Evolutionary conservation across 176 grass and related monocot genomes (phyloP).

Genomic region (Secale cereale): DNA sequence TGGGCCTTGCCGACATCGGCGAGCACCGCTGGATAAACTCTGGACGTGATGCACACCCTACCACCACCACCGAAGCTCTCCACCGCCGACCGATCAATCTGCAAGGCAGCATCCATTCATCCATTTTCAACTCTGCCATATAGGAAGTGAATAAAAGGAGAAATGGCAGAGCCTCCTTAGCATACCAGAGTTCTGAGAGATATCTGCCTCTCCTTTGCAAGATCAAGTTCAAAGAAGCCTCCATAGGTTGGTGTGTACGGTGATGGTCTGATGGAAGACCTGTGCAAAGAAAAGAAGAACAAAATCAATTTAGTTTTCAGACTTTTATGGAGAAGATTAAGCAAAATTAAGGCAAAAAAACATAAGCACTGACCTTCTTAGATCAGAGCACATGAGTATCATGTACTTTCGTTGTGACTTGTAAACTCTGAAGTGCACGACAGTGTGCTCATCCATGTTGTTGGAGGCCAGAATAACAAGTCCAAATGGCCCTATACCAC

Average conservation of each 20-base stretch:
- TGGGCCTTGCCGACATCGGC: background rate
- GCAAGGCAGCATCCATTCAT: background rate
- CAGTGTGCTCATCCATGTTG: background rate
- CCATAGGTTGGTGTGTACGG: slow-evolving; percentile 59
- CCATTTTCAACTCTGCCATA: background rate
- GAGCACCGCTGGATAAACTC: slow-evolving; percentile 49
- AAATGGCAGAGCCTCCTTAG: background rate
- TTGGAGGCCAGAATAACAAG: too few relatives aligned
- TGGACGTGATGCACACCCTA: slow-evolving; percentile 55
- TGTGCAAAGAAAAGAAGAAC: background rate
- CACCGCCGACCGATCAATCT: slow-evolving; percentile 48
- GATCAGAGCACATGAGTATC: background rate
- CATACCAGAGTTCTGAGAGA: slow-evolving; percentile 74
- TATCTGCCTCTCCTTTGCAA: slow-evolving; percentile 46
- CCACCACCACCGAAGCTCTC: too few relatives aligned
- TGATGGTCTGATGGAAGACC: slow-evolving; percentile 56
- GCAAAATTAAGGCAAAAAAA: background rate
- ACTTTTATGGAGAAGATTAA: too few relatives aligned
- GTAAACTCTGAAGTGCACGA: background rate
- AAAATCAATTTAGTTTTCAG: too few relatives aligned
- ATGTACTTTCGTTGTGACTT: background rate
- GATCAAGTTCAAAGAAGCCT: slow-evolving; percentile 59
- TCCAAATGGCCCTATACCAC: too few relatives aligned
- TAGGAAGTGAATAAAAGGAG: background rate
- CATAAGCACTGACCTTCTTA: background rate